These are phyloP conservation scores for Botrytis sinoallii DNA, from an alignment of 2,329 filamentous ascomycete genomes.

Conservation along the genomic window DNA sequence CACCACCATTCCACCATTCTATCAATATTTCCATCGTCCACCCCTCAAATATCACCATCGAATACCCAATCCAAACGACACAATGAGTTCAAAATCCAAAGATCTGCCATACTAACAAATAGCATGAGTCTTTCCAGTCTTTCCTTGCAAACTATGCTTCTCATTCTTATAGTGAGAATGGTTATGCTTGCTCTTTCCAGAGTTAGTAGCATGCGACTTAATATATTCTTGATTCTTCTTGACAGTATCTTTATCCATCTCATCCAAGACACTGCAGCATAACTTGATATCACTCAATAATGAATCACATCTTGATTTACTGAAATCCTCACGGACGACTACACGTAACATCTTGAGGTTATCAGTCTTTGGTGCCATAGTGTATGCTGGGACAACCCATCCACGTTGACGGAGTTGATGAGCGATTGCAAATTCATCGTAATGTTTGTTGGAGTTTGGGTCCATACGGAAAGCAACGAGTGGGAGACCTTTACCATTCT, in stretches of 20 bases:
- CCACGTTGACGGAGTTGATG: constrained; percentile 82
- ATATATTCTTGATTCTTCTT: constrained; percentile 67
- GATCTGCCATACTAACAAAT: constrained; percentile 58
- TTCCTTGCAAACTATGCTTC: constrained; percentile 83
- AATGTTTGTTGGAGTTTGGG: constrained; percentile 52
- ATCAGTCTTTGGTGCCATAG: constrained; percentile 73
- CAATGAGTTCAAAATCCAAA: background rate
- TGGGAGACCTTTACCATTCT: constrained; percentile 73
- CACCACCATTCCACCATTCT: background rate
- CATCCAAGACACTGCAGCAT: constrained; percentile 65
- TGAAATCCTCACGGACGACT: constrained; percentile 91
- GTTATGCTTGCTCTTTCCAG: constrained; percentile 50
- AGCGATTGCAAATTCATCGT: constrained; percentile 75
- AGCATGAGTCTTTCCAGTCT: constrained; percentile 85
- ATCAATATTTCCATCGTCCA: background rate
- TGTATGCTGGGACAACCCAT: constrained; percentile 95
- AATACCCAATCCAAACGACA: background rate
- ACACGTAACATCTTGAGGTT: constrained; percentile 87
- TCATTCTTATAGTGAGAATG: constrained; percentile 61
- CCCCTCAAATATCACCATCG: background rate
- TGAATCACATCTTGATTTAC: constrained; percentile 73
- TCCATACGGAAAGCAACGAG: constrained; percentile 85
- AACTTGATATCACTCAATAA: constrained; percentile 77
- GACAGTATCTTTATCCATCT: constrained; percentile 71
- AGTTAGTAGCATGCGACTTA: constrained; percentile 50